Percentiles rank a stretch among this genome's conserved stretches.
Conservation (phyloP, 495 filamentous ascomycete genomes). For the Zalerion maritima region DNA sequence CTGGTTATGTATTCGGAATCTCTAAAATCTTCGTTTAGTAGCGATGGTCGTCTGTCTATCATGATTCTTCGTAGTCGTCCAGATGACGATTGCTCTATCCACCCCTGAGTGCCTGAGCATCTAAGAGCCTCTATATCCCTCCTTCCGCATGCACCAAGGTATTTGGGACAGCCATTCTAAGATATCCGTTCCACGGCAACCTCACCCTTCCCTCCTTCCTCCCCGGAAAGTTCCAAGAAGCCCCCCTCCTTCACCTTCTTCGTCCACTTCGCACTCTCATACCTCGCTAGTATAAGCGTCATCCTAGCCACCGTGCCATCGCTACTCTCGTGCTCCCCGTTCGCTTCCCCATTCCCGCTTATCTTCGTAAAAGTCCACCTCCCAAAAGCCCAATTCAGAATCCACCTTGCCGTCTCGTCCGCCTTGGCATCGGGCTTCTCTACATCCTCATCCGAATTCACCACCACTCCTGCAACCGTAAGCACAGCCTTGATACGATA, state of each 20-base stretch:
- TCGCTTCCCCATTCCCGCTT: conserved; percentile 23
- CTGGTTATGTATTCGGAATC: too few species aligned
- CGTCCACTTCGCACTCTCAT: conserved; percentile 81
- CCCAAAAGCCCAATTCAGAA: conserved; percentile 96
- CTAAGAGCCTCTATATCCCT: too few species aligned
- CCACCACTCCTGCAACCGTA: conserved; percentile 38
- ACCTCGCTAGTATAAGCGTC: conserved; percentile 71
- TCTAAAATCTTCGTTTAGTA: too few species aligned
- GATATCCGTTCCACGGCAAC: conserved; percentile 2
- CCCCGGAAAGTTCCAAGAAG: conserved; percentile 35
- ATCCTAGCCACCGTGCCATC: conserved; percentile 46
- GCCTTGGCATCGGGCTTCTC: conserved; percentile 1
- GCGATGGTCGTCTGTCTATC: too few species aligned
- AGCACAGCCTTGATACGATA: conserved; percentile 92
- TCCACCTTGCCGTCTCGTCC: conserved; percentile 36
- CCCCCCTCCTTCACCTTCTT: conserved; percentile 57
- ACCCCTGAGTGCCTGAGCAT: too few species aligned
- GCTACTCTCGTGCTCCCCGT: conserved; percentile 34
- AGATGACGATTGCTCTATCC: too few species aligned
- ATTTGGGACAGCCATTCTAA: too few species aligned
- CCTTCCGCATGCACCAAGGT: too few species aligned
- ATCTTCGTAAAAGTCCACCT: conserved; percentile 76
- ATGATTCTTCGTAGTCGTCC: too few species aligned
- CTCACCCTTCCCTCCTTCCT: conserved; percentile 15
- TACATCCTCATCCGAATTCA: conserved; percentile 42